A percentile compares a stretch with the other conserved stretches of the same genome.
These are phyloP conservation scores for Ogataea hybrid DNA, from an alignment of 1,139 yeast species.

Conservation along the genomic window DNA sequence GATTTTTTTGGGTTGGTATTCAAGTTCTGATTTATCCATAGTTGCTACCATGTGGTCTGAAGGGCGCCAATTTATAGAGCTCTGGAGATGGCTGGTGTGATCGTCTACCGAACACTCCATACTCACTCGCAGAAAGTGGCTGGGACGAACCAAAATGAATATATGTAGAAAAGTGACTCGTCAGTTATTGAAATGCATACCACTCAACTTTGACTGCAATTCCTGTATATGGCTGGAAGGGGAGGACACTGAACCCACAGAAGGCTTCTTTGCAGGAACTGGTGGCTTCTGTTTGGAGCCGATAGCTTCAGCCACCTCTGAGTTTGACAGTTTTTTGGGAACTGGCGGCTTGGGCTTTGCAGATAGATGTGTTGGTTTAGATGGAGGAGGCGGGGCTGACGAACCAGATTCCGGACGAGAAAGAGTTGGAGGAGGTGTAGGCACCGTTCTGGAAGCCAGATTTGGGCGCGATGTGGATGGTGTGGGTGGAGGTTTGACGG, in stretches of 20 bases:
- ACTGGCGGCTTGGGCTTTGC: constrained; percentile 7
- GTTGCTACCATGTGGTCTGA: background rate
- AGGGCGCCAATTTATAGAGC: background rate
- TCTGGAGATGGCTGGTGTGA: constrained; percentile 1
- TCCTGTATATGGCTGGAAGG: constrained; percentile 28
- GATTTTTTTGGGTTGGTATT: constrained; percentile 12
- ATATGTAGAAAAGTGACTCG: constrained; percentile 1
- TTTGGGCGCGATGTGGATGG: background rate
- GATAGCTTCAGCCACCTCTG: background rate
- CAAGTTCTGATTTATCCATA: background rate
- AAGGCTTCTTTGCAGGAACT: constrained; percentile 10
- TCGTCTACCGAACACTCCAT: no score
- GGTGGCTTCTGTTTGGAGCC: constrained; percentile 7
- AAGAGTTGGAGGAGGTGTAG: constrained; percentile 13
- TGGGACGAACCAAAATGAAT: background rate
- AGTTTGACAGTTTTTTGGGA: constrained; percentile 4
- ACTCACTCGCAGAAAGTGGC: no score
- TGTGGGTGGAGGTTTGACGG: background rate
- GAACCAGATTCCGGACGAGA: constrained; percentile 24
- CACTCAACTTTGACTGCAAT: constrained; percentile 27
- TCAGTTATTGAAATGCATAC: constrained; percentile 19
- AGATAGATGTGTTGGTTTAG: constrained; percentile 9
- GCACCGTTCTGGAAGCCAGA: background rate
- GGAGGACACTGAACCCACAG: constrained; percentile 6
- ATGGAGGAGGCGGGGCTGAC: constrained; percentile 5